Base-by-base conservation (phyloP, 2,329 filamentous ascomycete species). In the Teratosphaeriaceae sp. region DNA sequence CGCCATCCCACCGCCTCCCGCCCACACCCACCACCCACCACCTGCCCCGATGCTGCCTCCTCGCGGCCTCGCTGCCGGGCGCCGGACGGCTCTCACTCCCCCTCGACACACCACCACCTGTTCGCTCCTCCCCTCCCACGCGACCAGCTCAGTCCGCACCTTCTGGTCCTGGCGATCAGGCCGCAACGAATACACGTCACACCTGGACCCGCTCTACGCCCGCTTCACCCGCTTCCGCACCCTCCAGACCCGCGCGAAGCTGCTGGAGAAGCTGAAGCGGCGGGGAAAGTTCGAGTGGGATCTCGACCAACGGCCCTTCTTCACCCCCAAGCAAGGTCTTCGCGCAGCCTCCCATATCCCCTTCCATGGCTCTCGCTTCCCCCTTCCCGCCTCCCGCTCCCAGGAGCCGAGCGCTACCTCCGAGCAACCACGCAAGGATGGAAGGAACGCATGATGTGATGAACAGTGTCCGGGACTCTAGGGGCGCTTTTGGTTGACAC, bases 151-250 rank as follows among this genome's bases (percentile, higher is more conserved):
- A 39, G 13, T 31, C 21, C 50, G 60, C 11, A 48, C 47, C 46
- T 49, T 59, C 50, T 60, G 51, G 47, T 49, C 47, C 27, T 58
- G 56, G 50, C 47, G 50, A 41, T 51, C 18, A 16, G 27, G n/a
- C 20, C 44, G 42, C 18, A 42, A 42, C 24, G 52, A 59, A 36
- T 62, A 55, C 44, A 29, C 49, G 11, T 62, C 59, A 6, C 56
- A 54, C 21, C 49, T 59, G 36, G 61, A 64, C 48, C 59, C 60
- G 1, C 36, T 47, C 36, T 63, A 56, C 43, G 49, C 59, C 19
- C 58, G 57, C 33, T 54, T 53, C 44, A 46, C 48, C 33, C 52
- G 51, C 33, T 48, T 53, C 38, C 55, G 56, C 22, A 60, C 53
- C 23, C 47, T 60, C 31, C 56, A 59, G 47, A 59, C 53, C 35